Evolutionary conservation across 169 alveolate genomes (phyloP), one percentile per base, ranked within the genome.

Genomic region (Plasmodium malariae): DNA sequence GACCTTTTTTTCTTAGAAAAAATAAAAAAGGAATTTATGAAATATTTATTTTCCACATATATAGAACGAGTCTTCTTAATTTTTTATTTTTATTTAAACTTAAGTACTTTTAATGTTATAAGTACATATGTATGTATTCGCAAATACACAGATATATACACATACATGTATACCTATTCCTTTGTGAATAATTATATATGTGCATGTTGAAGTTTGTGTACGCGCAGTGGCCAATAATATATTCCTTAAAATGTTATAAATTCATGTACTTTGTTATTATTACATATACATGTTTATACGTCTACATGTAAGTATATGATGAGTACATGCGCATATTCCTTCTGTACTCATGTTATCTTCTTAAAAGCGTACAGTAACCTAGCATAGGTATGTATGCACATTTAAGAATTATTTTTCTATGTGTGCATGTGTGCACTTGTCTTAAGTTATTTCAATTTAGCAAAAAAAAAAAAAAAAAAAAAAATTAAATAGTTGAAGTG

Each of bases 21-120:
- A 71, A 26, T 45, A 68, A 24, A 24, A 67, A 36, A 71, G 24
- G 40, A 71, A 45, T 45, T 14, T 45, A 71, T 59, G 48, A 36
- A 36, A 71, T 71, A 4, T 24, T 32, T 45, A 28, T 71, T 49
- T 26, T 45, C n/a, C 34, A 45, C 65, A 24, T 71, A 49, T 71
- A 51, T 71, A 71, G 85, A 71, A 71, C 65, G 85, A 71, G 60
- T 71, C 85, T 71, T 71, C 19, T 48, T 71, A 71, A 71, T 71
- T 67, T 36, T 55, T 4, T 34, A 32, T 67, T 12, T 49, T 67
- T 67, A 24, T 67, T 32, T 51, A n/a, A 11, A 3, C 12, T n/a
- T n/a, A n/a, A n/a, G n/a, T n/a, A n/a, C n/a, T n/a, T n/a, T n/a
- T n/a, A n/a, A n/a, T n/a, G n/a, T n/a, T n/a, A n/a, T n/a, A n/a